phyloP scores from a whole-genome alignment of 768 basidiomycete species.

The Lanmaoa pseudosensibilis region DNA sequence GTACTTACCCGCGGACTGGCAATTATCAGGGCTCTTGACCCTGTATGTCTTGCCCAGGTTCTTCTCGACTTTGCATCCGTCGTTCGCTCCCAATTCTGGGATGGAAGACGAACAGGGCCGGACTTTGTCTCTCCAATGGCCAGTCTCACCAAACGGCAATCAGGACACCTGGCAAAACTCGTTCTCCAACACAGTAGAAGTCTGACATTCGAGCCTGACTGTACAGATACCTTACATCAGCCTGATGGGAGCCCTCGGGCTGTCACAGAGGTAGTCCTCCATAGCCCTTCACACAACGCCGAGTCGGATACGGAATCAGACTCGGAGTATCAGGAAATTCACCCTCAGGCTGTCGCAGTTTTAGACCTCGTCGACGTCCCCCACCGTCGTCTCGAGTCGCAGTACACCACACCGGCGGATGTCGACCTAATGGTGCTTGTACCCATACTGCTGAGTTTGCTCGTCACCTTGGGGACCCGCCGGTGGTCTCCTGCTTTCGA shows the following conservation, averaged over 20 bases:
- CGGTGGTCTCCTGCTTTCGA: slow-evolving; percentile 6
- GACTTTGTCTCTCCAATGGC: slow-evolving; percentile 21
- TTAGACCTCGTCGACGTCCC: slow-evolving; percentile 10
- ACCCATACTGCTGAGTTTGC: slow-evolving; percentile 13
- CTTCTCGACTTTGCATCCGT: slow-evolving; percentile 16
- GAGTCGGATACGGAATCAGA: not conserved
- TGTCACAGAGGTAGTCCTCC: not conserved
- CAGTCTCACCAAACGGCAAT: slow-evolving; percentile 19
- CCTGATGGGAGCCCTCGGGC: not conserved
- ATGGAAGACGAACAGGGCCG: slow-evolving; percentile 21
- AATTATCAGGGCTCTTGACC: slow-evolving; percentile 7
- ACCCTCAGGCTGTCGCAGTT: slow-evolving; percentile 10
- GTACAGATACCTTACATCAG: not conserved
- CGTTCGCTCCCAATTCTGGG: slow-evolving; percentile 19
- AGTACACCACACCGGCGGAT: slow-evolving; percentile 12
- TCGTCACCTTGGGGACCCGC: slow-evolving; percentile 8
- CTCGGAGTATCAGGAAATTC: not conserved
- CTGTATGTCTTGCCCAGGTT: slow-evolving; percentile 13
- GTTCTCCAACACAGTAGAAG: slow-evolving; percentile 13
- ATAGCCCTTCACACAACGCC: not conserved
- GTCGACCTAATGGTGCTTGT: slow-evolving; percentile 14
- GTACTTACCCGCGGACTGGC: not conserved
- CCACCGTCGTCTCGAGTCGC: not conserved
- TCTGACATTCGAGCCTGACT: not conserved
- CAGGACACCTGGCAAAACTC: slow-evolving; percentile 17